These are phyloP conservation scores for Metarhizium sp. DNA, from an alignment of 2,329 filamentous ascomycete species.

Conservation along the genomic window DNA sequence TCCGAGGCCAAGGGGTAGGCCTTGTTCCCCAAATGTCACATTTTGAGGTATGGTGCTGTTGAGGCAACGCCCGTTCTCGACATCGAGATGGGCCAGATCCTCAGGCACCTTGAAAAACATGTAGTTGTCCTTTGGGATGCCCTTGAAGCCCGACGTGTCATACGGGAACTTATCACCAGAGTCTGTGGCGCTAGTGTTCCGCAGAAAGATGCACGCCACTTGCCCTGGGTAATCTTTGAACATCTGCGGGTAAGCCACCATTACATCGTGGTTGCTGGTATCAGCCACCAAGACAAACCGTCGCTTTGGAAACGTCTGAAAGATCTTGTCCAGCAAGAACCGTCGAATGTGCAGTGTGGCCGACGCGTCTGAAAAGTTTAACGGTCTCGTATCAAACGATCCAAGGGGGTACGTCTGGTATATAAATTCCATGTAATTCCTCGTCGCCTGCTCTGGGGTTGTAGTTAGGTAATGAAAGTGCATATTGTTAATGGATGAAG, in stretches of 20 bases:
- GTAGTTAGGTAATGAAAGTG: slow-evolving; percentile 81
- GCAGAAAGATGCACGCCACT: slow-evolving; percentile 68
- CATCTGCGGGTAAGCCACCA: slow-evolving; percentile 54
- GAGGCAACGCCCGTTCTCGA: slow-evolving; percentile 57
- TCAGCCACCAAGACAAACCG: slow-evolving; percentile 71
- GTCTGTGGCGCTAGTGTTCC: slow-evolving; percentile 66
- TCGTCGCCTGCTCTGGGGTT: slow-evolving; percentile 66
- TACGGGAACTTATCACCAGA: slow-evolving; percentile 61
- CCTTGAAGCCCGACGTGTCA: slow-evolving; percentile 62
- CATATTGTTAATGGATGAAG: slow-evolving; percentile 50
- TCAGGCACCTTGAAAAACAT: slow-evolving; percentile 74
- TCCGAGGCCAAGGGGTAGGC: slow-evolving; percentile 38
- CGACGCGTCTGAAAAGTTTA: slow-evolving; percentile 70
- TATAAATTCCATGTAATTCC: slow-evolving; percentile 74
- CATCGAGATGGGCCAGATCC: slow-evolving; percentile 57
- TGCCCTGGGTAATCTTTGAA: slow-evolving; percentile 58
- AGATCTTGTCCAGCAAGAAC: slow-evolving; percentile 60
- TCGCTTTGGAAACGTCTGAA: slow-evolving; percentile 64
- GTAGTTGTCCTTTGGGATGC: slow-evolving; percentile 55
- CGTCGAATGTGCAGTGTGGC: slow-evolving; percentile 63
- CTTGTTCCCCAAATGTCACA: slow-evolving; percentile 60
- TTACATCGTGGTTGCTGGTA: slow-evolving; percentile 68
- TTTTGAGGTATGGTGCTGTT: slow-evolving; percentile 59
- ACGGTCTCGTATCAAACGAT: slow-evolving; percentile 66
- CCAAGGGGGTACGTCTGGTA: slow-evolving; percentile 70